phyloP scores from a whole-genome alignment of 345 rosid genomes.

The Brassica nigra region DNA sequence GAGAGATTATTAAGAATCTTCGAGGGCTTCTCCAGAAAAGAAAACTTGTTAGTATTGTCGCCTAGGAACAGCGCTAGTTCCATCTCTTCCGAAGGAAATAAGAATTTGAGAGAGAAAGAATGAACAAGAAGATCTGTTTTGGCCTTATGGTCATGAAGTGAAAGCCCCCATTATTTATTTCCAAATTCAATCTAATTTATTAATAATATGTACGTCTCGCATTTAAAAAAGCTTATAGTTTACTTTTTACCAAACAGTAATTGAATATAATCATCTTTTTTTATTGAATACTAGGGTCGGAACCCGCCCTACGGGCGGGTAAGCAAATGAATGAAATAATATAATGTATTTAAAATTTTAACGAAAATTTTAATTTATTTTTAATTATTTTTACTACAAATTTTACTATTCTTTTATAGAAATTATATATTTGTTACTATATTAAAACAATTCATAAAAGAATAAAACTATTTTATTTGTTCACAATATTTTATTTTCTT shows the following conservation, averaged over 20 bases:
- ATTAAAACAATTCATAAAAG: too few relatives aligned
- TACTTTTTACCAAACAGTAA: neutral
- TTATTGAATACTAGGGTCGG: neutral
- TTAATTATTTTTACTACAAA: too few relatives aligned
- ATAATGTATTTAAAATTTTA: too few relatives aligned
- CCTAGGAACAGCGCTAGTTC: slow-evolving; percentile 88
- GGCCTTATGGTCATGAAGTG: slow-evolving; percentile 26
- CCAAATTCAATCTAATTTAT: neutral
- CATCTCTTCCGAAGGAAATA: slow-evolving; percentile 45
- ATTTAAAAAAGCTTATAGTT: neutral
- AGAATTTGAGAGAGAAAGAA: slow-evolving; percentile 12
- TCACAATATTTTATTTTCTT: too few relatives aligned
- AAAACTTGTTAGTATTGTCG: slow-evolving; percentile 59
- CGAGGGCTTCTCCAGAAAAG: slow-evolving; percentile 51
- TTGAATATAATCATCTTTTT: neutral
- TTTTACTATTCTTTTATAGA: too few relatives aligned
- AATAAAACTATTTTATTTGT: too few relatives aligned
- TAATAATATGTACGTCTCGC: neutral
- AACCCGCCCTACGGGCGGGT: too few relatives aligned
- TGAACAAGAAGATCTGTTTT: slow-evolving; percentile 21
- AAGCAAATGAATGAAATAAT: too few relatives aligned
- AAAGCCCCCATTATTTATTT: slow-evolving; percentile 36
- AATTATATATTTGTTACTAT: too few relatives aligned
- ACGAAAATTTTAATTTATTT: too few relatives aligned
- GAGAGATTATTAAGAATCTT: slow-evolving; percentile 26